Evolutionary conservation across 306 rosid species (phyloP).

Genomic region (Cucumis hystrix): DNA sequence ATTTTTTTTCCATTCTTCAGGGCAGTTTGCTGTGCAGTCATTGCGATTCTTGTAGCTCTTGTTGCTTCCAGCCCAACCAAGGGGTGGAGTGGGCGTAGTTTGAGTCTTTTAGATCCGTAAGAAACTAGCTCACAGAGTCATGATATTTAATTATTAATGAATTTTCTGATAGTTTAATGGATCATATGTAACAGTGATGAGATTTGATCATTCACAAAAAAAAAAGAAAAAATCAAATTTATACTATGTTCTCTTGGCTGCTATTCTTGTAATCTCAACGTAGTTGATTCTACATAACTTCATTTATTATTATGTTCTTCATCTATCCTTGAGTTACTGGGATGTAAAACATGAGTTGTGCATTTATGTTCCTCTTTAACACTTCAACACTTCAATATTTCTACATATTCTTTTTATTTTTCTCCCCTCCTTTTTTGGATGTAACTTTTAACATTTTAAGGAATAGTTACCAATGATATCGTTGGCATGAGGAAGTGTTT

Average conservation of each 20-base stretch:
- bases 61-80: slow-evolving; percentile 97
- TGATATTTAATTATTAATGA: slow-evolving; percentile 6
- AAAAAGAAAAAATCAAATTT: neutral
- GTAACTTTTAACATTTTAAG: neutral
- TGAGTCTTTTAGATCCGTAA: slow-evolving; percentile 94
- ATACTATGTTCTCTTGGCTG: neutral
- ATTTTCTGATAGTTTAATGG: neutral
- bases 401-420: neutral
- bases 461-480: neutral
- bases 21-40: slow-evolving; percentile 50
- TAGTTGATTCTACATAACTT: neutral
- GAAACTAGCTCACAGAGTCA: slow-evolving; percentile 20
- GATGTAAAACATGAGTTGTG: neutral
- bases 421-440: neutral
- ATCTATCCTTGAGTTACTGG: neutral
- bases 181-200: neutral
- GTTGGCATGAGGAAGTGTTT: neutral
- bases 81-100: slow-evolving; percentile 99
- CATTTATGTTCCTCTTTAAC: neutral
- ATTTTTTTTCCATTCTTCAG: slow-evolving; percentile 35
- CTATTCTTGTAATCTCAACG: neutral
- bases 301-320: neutral
- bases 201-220: neutral
- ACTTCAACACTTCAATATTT: neutral
- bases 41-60: slow-evolving; percentile 77